Conservation (phyloP, 2,329 filamentous ascomycete species). For the Fusarium heterosporum region DNA sequence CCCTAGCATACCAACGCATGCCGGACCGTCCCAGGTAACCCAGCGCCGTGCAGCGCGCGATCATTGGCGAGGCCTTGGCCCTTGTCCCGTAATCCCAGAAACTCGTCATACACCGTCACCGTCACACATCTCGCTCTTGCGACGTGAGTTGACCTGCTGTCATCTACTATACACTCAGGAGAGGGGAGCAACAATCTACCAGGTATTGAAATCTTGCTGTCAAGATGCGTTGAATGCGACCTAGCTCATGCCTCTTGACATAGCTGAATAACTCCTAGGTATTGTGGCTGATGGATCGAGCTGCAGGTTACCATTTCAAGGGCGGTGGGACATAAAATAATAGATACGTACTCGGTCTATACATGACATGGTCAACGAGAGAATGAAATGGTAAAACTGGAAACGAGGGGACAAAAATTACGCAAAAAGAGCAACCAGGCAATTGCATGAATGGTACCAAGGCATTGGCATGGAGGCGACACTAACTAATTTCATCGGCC, state of each 20-base stretch:
- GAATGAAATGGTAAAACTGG: background rate
- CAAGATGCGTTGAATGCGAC: background rate
- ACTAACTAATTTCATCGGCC: slow-evolving; percentile 40
- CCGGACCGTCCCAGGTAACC: slow-evolving; percentile 44
- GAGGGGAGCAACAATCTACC: background rate
- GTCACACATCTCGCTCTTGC: background rate
- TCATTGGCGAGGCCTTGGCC: slow-evolving; percentile 22
- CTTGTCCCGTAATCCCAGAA: slow-evolving; percentile 20
- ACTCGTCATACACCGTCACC: slow-evolving; percentile 27
- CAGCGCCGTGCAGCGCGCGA: slow-evolving; percentile 26
- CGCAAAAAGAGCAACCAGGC: slow-evolving; percentile 17
- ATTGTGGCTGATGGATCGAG: background rate
- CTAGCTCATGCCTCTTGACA: too few species aligned
- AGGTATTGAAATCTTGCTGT: background rate
- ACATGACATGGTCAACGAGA: background rate
- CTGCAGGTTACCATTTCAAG: background rate
- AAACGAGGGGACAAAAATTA: background rate
- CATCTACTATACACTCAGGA: background rate
- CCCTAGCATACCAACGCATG: slow-evolving; percentile 28
- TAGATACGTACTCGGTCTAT: background rate
- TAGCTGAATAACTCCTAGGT: background rate
- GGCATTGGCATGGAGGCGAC: slow-evolving; percentile 24
- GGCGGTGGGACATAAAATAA: background rate
- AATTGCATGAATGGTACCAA: slow-evolving; percentile 41
- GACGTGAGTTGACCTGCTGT: background rate